Evolutionary conservation across 257 asterid genomes (phyloP).

Genomic region (Rehmannia glutinosa): DNA sequence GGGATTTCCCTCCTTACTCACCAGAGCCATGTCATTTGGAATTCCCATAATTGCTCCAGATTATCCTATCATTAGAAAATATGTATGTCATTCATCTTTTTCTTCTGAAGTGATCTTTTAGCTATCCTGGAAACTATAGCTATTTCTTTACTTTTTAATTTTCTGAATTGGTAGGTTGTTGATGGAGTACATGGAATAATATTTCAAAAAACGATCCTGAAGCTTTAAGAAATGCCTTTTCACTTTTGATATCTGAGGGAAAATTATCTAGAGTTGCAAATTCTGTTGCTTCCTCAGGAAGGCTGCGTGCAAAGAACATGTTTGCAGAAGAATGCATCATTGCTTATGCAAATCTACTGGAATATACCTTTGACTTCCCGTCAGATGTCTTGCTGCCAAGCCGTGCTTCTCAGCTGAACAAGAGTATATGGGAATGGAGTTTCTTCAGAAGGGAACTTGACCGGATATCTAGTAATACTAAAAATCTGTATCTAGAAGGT

Average conservation of each 20-base stretch:
- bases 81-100: constrained; percentile 45
- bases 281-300: constrained; percentile 73
- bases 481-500: constrained; percentile 28
- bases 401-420: constrained; percentile 53
- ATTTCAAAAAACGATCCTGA: constrained; percentile 53
- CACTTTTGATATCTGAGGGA: constrained; percentile 63
- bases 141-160: constrained; percentile 14
- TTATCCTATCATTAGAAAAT: constrained; percentile 58
- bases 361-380: constrained; percentile 73
- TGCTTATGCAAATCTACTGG: constrained; percentile 66
- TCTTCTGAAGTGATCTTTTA: constrained; percentile 18
- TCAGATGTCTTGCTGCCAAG: constrained; percentile 83
- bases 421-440: constrained; percentile 75
- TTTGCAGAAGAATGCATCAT: constrained; percentile 72
- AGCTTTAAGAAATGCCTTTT: constrained; percentile 58
- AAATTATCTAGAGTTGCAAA: constrained; percentile 61
- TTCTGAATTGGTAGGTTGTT: constrained; percentile 51
- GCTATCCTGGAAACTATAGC: constrained; percentile 11
- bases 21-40: constrained; percentile 92
- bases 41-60: constrained; percentile 81
- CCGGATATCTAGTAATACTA: constrained; percentile 29
- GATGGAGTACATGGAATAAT: constrained; percentile 85
- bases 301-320: constrained; percentile 77
- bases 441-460: constrained; percentile 50
- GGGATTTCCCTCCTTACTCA: constrained; percentile 79